Evolutionary conservation across 768 basidiomycete genomes (phyloP).

Genomic region (Xerocomellus intermedius): DNA sequence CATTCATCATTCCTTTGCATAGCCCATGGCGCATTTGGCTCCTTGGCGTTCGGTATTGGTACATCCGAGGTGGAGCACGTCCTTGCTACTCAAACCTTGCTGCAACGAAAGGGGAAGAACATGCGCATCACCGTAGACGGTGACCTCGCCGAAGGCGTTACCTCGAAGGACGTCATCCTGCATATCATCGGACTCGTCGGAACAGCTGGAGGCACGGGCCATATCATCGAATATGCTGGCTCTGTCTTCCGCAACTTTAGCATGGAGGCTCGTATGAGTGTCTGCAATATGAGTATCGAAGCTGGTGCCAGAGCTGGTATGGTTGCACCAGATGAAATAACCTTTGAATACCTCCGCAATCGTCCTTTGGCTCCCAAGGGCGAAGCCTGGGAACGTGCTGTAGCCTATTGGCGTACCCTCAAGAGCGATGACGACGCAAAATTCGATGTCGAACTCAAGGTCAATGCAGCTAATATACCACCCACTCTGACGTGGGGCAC

Average conservation of each 20-base stretch:
- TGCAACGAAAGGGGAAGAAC: conserved; percentile 87
- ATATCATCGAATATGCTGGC: conserved; percentile 90
- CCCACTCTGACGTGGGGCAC: conserved; percentile 94
- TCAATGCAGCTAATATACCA: conserved; percentile 80
- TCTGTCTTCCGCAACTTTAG: conserved; percentile 80
- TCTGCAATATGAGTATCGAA: conserved; percentile 96
- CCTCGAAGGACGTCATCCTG: conserved; percentile 86
- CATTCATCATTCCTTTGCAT: conserved; percentile 1
- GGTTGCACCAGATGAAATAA: conserved; percentile 87
- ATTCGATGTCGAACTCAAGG: conserved; percentile 80
- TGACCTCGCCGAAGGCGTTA: conserved; percentile 74
- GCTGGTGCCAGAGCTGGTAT: conserved; percentile 91
- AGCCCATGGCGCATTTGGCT: conserved; percentile 93
- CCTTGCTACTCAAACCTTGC: conserved; percentile 85
- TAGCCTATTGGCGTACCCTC: conserved; percentile 82
- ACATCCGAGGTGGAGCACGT: conserved; percentile 95
- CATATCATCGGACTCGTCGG: conserved; percentile 90
- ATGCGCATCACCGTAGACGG: conserved; percentile 91
- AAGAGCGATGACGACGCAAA: conserved; percentile 78
- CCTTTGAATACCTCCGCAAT: conserved; percentile 78
- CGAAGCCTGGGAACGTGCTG: conserved; percentile 82
- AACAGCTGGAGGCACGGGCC: conserved; percentile 92
- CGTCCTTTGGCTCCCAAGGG: conserved; percentile 82
- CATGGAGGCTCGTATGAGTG: conserved; percentile 90
- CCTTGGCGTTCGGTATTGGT: conserved; percentile 90